Percentiles rank a stretch among this genome's conserved stretches.
Evolutionary conservation across 116 monocot genomes (phyloP).

Genomic region (Zostera marina): DNA sequence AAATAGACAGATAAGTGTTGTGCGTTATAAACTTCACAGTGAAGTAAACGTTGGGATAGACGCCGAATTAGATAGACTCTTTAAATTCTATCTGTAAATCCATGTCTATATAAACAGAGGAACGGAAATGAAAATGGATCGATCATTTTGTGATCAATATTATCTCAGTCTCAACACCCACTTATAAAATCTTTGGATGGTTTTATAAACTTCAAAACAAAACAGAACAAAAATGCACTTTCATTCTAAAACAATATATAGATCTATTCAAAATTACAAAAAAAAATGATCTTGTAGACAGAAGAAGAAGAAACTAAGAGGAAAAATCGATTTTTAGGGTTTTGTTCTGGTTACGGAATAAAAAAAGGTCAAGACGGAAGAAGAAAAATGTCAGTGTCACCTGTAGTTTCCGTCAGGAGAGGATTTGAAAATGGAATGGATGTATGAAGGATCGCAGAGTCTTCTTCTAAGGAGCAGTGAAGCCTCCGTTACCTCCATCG

Average conservation of each 20-base stretch:
- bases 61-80: too few relatives aligned
- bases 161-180: too few relatives aligned
- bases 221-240: neutral
- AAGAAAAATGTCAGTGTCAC: too few relatives aligned
- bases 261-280: too few relatives aligned
- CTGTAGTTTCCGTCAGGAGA: slow-evolving; percentile 62
- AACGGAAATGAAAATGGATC: too few relatives aligned
- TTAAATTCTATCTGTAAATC: too few relatives aligned
- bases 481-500: slow-evolving; percentile 41
- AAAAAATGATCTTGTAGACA: neutral
- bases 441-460: slow-evolving; percentile 41
- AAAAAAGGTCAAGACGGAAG: neutral
- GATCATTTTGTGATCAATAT: too few relatives aligned
- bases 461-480: slow-evolving; percentile 47
- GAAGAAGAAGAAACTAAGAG: neutral
- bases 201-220: neutral
- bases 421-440: slow-evolving; percentile 35
- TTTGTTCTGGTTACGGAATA: neutral
- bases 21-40: too few relatives aligned
- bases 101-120: too few relatives aligned
- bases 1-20: too few relatives aligned
- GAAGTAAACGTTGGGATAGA: too few relatives aligned
- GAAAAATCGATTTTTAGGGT: neutral
- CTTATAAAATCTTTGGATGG: neutral
- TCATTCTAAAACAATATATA: too few relatives aligned